Percentiles rank a stretch among this genome's conserved stretches.
phyloP scores from a whole-genome alignment of 2,329 filamentous ascomycete species.

The Aspergillus jensenii region DNA sequence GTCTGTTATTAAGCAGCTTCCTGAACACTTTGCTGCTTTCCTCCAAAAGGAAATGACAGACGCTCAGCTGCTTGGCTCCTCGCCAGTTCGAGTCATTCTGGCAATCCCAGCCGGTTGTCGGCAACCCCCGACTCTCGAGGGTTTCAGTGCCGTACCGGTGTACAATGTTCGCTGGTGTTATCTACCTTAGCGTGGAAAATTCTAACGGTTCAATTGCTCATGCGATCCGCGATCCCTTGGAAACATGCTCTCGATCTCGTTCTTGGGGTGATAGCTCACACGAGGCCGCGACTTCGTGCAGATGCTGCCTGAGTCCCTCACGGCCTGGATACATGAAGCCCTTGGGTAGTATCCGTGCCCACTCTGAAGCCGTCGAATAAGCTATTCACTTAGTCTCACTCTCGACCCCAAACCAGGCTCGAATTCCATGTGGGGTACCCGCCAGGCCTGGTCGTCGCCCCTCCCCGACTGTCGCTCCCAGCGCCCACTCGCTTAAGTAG shows the following conservation, averaged over 20 bases:
- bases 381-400: background rate
- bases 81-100: background rate
- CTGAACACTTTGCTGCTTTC: background rate
- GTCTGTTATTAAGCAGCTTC: background rate
- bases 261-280: background rate
- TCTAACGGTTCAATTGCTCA: background rate
- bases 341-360: background rate
- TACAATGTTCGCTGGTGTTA: background rate
- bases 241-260: background rate
- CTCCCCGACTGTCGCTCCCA: background rate
- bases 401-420: conserved; percentile 2
- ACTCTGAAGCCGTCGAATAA: background rate
- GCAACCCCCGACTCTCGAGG: conserved; percentile 6
- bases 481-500: background rate
- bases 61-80: conserved; percentile 1
- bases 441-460: background rate
- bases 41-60: background rate
- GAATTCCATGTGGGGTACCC: background rate
- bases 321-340: background rate
- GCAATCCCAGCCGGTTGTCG: conserved; percentile 8
- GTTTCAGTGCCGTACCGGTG: background rate
- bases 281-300: background rate
- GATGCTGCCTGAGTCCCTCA: background rate
- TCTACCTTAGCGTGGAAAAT: conserved; percentile 1
- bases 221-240: background rate